Evolutionary conservation across 208 protist genomes (phyloP).

Genomic region (Leishmania martiniquensis): DNA sequence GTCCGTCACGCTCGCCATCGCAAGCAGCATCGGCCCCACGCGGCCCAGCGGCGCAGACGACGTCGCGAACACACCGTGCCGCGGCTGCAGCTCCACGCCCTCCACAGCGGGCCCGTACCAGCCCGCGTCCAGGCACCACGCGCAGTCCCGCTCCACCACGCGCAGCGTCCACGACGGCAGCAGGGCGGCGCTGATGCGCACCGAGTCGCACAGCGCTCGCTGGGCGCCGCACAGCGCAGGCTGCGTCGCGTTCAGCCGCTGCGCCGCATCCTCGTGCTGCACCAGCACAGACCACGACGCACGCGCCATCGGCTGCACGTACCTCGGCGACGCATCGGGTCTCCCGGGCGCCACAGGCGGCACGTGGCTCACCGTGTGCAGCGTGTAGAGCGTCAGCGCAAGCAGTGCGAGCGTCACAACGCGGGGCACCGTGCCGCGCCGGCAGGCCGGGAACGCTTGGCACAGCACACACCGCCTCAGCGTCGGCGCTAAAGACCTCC

Average conservation of each 20-base stretch:
- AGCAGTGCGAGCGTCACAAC: too few species aligned
- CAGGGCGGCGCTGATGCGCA: neutral
- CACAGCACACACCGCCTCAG: too few species aligned
- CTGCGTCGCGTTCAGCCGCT: neutral
- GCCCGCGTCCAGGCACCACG: neutral
- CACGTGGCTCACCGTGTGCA: too few species aligned
- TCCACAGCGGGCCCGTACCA: neutral
- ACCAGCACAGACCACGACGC: conserved; percentile 7
- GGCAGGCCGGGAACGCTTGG: too few species aligned
- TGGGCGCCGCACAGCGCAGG: neutral
- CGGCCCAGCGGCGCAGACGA: conserved; percentile 14
- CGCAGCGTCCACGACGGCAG: conserved; percentile 9
- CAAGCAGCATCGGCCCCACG: conserved; percentile 35
- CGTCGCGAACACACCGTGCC: conserved; percentile 17
- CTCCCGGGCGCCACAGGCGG: too few species aligned
- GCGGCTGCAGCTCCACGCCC: neutral
- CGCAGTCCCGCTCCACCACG: neutral
- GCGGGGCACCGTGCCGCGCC: too few species aligned
- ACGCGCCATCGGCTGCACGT: too few species aligned
- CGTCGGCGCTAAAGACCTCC: too few species aligned
- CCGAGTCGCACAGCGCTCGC: neutral
- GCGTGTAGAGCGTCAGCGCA: too few species aligned
- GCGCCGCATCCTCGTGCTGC: neutral
- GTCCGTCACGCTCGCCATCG: conserved; percentile 35
- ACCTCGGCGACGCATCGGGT: too few species aligned